Conservation (phyloP, 805 yeast species). For the Sungouiozyma ichnusensis region DNA sequence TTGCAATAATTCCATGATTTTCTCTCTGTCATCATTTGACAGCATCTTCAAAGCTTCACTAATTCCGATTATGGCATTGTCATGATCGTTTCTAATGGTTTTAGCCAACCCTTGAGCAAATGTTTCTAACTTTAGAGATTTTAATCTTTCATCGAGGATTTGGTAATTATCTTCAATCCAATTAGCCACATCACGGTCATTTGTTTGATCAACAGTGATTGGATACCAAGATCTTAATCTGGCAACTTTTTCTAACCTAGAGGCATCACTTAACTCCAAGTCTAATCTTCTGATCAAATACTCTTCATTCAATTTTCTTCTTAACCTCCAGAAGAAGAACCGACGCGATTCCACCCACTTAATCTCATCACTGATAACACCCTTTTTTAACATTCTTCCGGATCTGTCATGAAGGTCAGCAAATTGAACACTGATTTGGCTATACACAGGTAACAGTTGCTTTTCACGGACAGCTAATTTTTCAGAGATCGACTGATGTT, state of each 20-base stretch:
- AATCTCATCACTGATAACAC: constrained; percentile 73
- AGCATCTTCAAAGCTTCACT: constrained; percentile 43
- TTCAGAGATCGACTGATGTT: constrained; percentile 52
- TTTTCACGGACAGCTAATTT: constrained; percentile 71
- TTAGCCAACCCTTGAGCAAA: constrained; percentile 55
- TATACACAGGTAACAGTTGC: constrained; percentile 73
- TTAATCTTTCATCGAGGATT: constrained; percentile 48
- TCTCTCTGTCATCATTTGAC: constrained; percentile 45
- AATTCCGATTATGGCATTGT: constrained; percentile 43
- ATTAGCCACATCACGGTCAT: constrained; percentile 68
- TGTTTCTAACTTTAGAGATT: constrained; percentile 54
- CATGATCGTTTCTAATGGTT: constrained; percentile 45
- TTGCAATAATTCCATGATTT: constrained; percentile 29
- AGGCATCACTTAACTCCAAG: constrained; percentile 46
- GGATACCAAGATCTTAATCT: constrained; percentile 85
- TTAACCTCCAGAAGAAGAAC: constrained; percentile 96
- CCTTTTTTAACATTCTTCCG: constrained; percentile 95
- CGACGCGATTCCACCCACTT: constrained; percentile 86
- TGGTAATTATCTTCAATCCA: constrained; percentile 79
- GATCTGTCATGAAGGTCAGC: constrained; percentile 98
- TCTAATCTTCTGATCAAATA: constrained; percentile 68
- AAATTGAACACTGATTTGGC: constrained; percentile 87
- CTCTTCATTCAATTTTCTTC: constrained; percentile 91
- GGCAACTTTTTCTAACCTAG: constrained; percentile 73
- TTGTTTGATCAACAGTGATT: constrained; percentile 50